Percentiles rank a stretch among this genome's conserved stretches.
phyloP scores from a whole-genome alignment of 139 green algal genomes.

The Penium margaritaceum region DNA sequence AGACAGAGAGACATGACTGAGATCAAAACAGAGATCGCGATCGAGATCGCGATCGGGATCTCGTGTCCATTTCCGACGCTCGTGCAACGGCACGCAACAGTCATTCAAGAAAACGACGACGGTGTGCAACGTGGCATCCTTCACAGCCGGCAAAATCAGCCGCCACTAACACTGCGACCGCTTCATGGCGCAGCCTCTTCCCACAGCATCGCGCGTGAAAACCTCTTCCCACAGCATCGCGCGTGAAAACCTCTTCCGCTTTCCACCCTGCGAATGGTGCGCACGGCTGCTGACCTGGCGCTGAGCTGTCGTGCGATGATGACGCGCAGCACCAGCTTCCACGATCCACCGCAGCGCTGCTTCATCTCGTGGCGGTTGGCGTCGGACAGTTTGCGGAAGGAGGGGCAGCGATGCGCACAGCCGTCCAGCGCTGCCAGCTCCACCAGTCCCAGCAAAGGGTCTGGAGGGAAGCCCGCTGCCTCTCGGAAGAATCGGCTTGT shows the following conservation, averaged over 20 bases:
- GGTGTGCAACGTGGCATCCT: neutral
- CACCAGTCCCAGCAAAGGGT: too few relatives aligned
- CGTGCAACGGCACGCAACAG: neutral
- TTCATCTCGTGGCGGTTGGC: neutral
- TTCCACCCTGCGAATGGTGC: too few relatives aligned
- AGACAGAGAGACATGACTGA: too few relatives aligned
- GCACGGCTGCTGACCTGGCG: too few relatives aligned
- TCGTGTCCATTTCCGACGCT: too few relatives aligned
- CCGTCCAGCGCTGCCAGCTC: too few relatives aligned
- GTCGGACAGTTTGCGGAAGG: conserved; percentile 8
- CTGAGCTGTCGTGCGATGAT: neutral
- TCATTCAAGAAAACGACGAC: neutral
- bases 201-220: neutral
- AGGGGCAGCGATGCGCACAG: neutral
- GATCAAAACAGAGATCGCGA: too few relatives aligned
- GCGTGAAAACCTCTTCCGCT: neutral
- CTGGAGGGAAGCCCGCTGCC: too few relatives aligned
- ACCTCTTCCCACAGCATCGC: neutral
- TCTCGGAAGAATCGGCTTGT: too few relatives aligned
- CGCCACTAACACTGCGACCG: neutral
- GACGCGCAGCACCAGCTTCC: conserved; percentile 29
- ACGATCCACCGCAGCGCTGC: conserved; percentile 24
- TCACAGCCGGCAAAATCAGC: too few relatives aligned
- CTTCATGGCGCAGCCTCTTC: neutral
- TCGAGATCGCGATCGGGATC: too few relatives aligned